phyloP scores from a whole-genome alignment of 2,329 filamentous ascomycete genomes.

The Ilyonectria sp. region DNA sequence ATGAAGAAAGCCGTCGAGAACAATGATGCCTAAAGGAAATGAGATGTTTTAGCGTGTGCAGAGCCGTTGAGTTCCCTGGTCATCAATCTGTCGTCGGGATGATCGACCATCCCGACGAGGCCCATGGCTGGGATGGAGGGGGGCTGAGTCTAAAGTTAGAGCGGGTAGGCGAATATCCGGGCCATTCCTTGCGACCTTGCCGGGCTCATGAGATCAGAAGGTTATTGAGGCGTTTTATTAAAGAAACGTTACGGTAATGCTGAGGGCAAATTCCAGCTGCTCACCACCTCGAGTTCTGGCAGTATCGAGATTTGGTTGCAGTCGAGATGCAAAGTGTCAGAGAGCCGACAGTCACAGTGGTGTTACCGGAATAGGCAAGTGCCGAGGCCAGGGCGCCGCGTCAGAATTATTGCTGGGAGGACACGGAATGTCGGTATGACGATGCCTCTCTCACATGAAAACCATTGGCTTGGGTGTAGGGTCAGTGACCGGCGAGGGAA shows the following conservation, averaged over 20 bases:
- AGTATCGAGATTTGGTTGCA: neutral
- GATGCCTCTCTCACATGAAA: neutral
- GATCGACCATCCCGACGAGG: neutral
- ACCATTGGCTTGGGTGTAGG: neutral
- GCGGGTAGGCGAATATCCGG: constrained; percentile 9
- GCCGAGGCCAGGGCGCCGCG: constrained; percentile 15
- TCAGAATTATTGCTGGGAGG: constrained; percentile 4
- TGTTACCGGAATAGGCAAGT: constrained; percentile 16
- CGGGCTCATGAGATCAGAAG: neutral
- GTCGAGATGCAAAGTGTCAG: neutral
- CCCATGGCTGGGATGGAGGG: neutral
- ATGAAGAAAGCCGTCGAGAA: neutral
- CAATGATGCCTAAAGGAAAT: neutral
- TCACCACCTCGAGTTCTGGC: neutral
- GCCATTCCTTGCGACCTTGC: neutral
- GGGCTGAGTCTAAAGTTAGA: constrained; percentile 24
- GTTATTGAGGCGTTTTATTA: neutral
- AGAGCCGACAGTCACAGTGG: neutral
- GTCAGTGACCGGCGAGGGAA: neutral
- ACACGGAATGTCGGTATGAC: constrained; percentile 12
- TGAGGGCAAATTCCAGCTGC: neutral
- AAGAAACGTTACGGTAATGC: neutral
- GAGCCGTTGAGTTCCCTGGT: neutral
- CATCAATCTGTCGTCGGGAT: neutral
- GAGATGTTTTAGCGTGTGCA: neutral